A percentile compares a stretch with the other conserved stretches of the same genome.
These are phyloP conservation scores for Aspergillus hiratsukae DNA, from an alignment of 2,329 filamentous ascomycete species.

Conservation along the genomic window DNA sequence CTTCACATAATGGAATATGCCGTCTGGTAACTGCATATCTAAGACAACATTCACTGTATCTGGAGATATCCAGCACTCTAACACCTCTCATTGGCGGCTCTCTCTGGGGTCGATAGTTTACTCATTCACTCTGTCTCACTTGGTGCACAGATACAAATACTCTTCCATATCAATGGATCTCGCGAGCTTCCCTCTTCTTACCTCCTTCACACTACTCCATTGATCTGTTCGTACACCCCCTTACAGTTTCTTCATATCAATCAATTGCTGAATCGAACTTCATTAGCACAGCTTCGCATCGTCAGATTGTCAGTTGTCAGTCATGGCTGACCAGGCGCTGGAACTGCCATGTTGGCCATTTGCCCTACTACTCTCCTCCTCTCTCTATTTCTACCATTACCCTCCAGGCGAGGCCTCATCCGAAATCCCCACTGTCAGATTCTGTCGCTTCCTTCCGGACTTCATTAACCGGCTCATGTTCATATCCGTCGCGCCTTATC, in stretches of 20 bases:
- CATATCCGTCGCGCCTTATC: conserved; percentile 16
- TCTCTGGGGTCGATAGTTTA: not conserved
- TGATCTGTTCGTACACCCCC: not conserved
- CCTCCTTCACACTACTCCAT: not conserved
- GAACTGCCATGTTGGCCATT: not conserved
- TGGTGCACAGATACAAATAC: not conserved
- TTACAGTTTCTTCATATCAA: not conserved
- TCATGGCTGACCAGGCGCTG: not conserved
- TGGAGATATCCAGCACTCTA: not conserved
- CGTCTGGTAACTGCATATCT: not conserved
- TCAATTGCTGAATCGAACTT: not conserved
- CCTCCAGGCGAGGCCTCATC: not conserved
- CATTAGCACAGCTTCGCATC: not conserved
- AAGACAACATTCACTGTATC: not conserved
- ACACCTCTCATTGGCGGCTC: not conserved
- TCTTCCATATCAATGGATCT: not conserved
- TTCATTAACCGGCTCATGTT: conserved; percentile 24
- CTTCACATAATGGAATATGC: not conserved
- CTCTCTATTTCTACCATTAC: not conserved
- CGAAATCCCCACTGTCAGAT: conserved; percentile 21
- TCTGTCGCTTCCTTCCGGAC: conserved; percentile 17
- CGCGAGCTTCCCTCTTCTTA: not conserved
- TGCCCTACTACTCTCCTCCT: not conserved
- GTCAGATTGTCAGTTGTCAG: not conserved
- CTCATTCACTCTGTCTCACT: not conserved